Evolutionary conservation across 139 green algal species (phyloP).

Genomic region (Volvox reticuliferus): DNA sequence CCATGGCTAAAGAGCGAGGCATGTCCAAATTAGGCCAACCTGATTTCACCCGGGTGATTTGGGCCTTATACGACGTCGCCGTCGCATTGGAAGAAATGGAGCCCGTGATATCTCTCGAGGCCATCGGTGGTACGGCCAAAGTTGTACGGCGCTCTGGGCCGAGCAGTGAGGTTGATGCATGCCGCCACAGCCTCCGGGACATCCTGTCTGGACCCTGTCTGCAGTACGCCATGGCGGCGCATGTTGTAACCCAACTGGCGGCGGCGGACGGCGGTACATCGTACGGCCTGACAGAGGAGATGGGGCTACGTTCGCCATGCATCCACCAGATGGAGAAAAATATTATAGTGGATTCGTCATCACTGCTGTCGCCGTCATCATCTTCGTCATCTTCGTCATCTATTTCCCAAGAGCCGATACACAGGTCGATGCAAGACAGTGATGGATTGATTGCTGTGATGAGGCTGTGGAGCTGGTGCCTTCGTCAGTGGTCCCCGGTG

Average conservation of each 20-base stretch:
- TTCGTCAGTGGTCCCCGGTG: neutral
- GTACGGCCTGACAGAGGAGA: conserved; percentile 25
- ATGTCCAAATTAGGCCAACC: neutral
- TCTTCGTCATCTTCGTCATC: too few relatives aligned
- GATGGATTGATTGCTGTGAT: neutral
- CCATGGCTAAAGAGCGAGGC: too few relatives aligned
- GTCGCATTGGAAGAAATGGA: neutral
- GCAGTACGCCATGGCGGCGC: conserved; percentile 21
- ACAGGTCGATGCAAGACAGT: neutral
- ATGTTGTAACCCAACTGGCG: conserved; percentile 21
- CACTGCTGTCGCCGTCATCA: too few relatives aligned
- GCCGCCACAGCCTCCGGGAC: neutral
- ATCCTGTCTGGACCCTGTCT: conserved; percentile 21
- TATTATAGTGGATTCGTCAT: too few relatives aligned
- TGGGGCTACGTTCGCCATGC: neutral
- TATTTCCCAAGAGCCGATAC: neutral
- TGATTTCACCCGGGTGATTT: neutral
- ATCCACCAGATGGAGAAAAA: too few relatives aligned
- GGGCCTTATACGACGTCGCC: neutral
- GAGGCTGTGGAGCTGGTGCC: conserved; percentile 5
- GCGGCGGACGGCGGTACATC: conserved; percentile 26
- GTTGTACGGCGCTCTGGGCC: neutral
- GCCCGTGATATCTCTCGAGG: neutral
- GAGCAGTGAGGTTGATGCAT: neutral
- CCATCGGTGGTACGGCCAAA: neutral